A percentile compares a stretch with the other conserved stretches of the same genome.
phyloP scores from a whole-genome alignment of 176 grass and related monocot species.

The Musa itinerans region DNA sequence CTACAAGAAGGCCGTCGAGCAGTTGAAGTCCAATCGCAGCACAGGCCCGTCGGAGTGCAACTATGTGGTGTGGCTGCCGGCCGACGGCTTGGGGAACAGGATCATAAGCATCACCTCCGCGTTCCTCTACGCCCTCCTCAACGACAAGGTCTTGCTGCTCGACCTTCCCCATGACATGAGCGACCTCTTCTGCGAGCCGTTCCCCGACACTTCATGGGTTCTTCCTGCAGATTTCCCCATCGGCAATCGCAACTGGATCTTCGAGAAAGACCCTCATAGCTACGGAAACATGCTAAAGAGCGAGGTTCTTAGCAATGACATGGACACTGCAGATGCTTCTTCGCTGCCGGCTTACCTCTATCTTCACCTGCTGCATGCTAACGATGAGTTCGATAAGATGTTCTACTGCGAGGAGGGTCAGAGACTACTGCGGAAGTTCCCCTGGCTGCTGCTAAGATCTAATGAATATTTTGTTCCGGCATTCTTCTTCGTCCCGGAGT shows the following conservation, averaged over 20 bases:
- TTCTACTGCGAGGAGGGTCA: constrained; percentile 57
- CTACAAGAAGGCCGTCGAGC: constrained; percentile 27
- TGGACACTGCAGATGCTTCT: neutral
- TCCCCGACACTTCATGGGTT: constrained; percentile 41
- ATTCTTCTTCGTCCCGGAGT: constrained; percentile 28
- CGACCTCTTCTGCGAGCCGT: constrained; percentile 68
- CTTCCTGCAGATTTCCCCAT: constrained; percentile 42
- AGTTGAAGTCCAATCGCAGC: constrained; percentile 24
- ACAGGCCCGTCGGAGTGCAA: constrained; percentile 23
- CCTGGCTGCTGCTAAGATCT: constrained; percentile 40
- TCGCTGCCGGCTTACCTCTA: constrained; percentile 36
- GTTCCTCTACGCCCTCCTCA: constrained; percentile 54
- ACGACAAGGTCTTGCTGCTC: constrained; percentile 40
- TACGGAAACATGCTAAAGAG: constrained; percentile 6
- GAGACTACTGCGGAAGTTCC: constrained; percentile 27
- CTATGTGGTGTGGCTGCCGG: constrained; percentile 40
- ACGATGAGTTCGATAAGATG: neutral
- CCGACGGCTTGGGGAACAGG: constrained; percentile 50
- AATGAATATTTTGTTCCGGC: constrained; percentile 43
- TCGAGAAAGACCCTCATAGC: neutral
- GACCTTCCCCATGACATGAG: constrained; percentile 17
- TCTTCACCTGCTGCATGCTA: constrained; percentile 22
- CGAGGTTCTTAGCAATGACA: neutral
- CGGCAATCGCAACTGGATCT: neutral
- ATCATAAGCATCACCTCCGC: constrained; percentile 35